Evolutionary conservation across 768 basidiomycete genomes (phyloP), one percentile per base, ranked within the genome.

Genomic region (Tulasnella sp.): DNA sequence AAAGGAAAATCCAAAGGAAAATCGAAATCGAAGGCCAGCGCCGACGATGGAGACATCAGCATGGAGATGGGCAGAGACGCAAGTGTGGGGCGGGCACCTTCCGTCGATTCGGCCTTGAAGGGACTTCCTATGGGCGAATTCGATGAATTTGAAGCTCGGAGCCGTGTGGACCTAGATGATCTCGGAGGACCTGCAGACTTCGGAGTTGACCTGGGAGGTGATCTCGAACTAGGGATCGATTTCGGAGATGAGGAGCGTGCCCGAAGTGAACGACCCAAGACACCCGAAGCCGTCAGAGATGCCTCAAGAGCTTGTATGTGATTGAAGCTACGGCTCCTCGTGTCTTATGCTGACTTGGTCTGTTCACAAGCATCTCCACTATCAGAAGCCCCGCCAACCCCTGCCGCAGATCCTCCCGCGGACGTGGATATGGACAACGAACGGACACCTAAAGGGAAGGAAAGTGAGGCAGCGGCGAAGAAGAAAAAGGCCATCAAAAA

Each of bases 61-160:
- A 72, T 89, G 27, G 86, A 84, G 59, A 77, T 85, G 29, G 87
- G 83, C 60, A 83, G 87, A 68, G 84, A 89, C 63, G 84, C 82
- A 11, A 73, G 72, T 23, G 66, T 67, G 6, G 61, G 67, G n/a
- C 70, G 73, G 58, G 78, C 78, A 58, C 83, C 82, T 43, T 25
- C 29, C 8, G 70, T 88, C 40, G 79, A 75, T 58, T 82, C 80
- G 6, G 78, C 79, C 49, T 66, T 89, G 39, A 66, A 83, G 31
- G 78, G 77, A 5, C 70, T 68, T 42, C 69, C 17, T 7, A 40
- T 19, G 23, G 77, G 75, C 27, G 76, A 78, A 45, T 67, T 80
- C 61, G 72, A 69, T 7, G 75, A 68, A 4, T 60, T 41, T 15
- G 61, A 36, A 1, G 62, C 36, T 8, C 59, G 55, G 12, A 62